phyloP scores from a whole-genome alignment of 176 grass and related monocot genomes.

The Ampelocalamus luodianensis region DNA sequence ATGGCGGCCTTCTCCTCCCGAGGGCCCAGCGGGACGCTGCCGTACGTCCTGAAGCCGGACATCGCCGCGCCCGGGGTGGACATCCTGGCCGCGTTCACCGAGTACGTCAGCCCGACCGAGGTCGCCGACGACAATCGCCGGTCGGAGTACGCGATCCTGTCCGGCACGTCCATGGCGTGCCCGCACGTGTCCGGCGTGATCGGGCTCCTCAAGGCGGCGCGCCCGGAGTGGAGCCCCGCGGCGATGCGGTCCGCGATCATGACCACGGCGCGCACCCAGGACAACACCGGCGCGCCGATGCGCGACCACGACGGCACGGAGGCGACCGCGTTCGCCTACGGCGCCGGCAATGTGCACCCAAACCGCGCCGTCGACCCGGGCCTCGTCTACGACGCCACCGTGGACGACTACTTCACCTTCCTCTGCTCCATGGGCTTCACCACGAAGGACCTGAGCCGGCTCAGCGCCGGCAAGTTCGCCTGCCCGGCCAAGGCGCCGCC shows the following conservation, averaged over 20 bases:
- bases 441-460: not conserved
- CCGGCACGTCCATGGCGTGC: conserved; percentile 83
- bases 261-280: conserved; percentile 71
- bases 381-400: conserved; percentile 66
- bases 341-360: conserved; percentile 74
- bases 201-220: conserved; percentile 56
- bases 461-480: conserved; percentile 41
- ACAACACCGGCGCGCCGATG: conserved; percentile 66
- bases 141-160: conserved; percentile 66
- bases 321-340: conserved; percentile 63
- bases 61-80: conserved; percentile 66
- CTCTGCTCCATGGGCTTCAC: conserved; percentile 66
- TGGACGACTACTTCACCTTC: conserved; percentile 65
- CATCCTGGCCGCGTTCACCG: conserved; percentile 71
- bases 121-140: conserved; percentile 28
- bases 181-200: conserved; percentile 69
- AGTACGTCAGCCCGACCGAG: conserved; percentile 51
- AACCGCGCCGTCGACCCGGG: conserved; percentile 71
- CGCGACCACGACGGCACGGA: conserved; percentile 42
- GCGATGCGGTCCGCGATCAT: conserved; percentile 73
- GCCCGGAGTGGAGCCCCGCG: conserved; percentile 68
- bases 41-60: conserved; percentile 70
- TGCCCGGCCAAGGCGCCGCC: conserved; percentile 48
- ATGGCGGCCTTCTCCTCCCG: conserved; percentile 65
- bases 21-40: conserved; percentile 60